Percentiles rank a stretch among this genome's conserved stretches.
Conservation (phyloP, 164 flowering plant species). For the Kingdonia uniflora region DNA sequence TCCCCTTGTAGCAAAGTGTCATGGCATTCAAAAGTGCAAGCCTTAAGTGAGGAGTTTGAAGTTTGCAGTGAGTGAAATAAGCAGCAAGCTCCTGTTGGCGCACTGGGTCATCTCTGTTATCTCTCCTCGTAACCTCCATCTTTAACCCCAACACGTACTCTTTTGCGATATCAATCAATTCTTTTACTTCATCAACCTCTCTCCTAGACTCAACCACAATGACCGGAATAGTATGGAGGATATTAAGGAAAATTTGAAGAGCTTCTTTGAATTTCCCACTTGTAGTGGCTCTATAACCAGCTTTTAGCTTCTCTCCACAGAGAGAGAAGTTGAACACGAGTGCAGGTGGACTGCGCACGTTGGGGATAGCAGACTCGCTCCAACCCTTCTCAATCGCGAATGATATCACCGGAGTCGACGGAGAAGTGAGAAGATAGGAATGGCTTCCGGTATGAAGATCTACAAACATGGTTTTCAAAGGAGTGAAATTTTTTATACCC, state of each 20-base stretch:
- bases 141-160: conserved; percentile 36
- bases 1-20: conserved; percentile 32
- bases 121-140: conserved; percentile 36
- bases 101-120: conserved; percentile 22
- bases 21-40: conserved; percentile 36
- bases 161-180: conserved; percentile 26
- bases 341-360: conserved; percentile 32
- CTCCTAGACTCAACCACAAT: conserved; percentile 40
- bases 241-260: conserved; percentile 20
- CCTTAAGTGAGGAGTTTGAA: conserved; percentile 34
- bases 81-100: conserved; percentile 49
- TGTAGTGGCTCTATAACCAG: conserved; percentile 25
- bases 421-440: conserved; percentile 18
- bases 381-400: conserved; percentile 28
- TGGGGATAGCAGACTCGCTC: conserved; percentile 27
- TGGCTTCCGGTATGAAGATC: conserved; percentile 28
- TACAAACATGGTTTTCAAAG: conserved; percentile 25
- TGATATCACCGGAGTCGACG: conserved; percentile 25
- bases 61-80: conserved; percentile 44
- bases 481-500: conserved; percentile 28
- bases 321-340: conserved; percentile 23
- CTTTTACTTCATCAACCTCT: conserved; percentile 46
- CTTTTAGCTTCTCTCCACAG: conserved; percentile 24
- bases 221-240: conserved; percentile 34
- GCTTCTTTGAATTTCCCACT: conserved; percentile 27